These are phyloP conservation scores for Colletotrichum graminicola DNA, from an alignment of 2,329 filamentous ascomycete species.

Conservation along the genomic window DNA sequence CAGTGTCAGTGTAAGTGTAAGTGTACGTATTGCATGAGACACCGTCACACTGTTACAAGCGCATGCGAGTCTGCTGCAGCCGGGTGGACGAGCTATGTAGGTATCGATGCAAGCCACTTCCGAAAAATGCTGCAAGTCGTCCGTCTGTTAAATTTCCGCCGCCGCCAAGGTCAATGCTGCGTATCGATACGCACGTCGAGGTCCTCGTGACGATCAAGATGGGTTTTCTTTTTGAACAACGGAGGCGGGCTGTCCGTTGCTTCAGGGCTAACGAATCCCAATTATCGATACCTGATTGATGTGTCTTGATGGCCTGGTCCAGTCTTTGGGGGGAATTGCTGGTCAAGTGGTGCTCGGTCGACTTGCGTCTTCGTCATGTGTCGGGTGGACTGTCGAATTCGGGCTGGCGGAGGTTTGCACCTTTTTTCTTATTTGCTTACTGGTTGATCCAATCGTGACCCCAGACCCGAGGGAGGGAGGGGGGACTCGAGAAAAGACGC, in stretches of 20 bases:
- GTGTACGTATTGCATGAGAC: neutral
- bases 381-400: conserved; percentile 6
- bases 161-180: no score
- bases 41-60: conserved; percentile 8
- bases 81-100: neutral
- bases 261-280: neutral
- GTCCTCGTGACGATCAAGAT: neutral
- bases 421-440: neutral
- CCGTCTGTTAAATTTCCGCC: neutral
- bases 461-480: neutral
- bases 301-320: neutral
- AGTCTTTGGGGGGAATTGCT: neutral
- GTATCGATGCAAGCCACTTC: neutral
- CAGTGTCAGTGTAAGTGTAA: neutral
- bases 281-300: neutral
- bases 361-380: neutral
- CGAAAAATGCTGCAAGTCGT: neutral
- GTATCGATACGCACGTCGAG: neutral
- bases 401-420: neutral
- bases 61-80: conserved; percentile 18
- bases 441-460: conserved; percentile 3
- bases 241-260: neutral
- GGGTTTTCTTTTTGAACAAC: neutral
- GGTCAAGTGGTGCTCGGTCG: conserved; percentile 3
- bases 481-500: neutral